Percentiles rank a stretch among this genome's conserved stretches.
phyloP scores from a whole-genome alignment of 2,329 filamentous ascomycete genomes.

The Raffaelea albimanens region DNA sequence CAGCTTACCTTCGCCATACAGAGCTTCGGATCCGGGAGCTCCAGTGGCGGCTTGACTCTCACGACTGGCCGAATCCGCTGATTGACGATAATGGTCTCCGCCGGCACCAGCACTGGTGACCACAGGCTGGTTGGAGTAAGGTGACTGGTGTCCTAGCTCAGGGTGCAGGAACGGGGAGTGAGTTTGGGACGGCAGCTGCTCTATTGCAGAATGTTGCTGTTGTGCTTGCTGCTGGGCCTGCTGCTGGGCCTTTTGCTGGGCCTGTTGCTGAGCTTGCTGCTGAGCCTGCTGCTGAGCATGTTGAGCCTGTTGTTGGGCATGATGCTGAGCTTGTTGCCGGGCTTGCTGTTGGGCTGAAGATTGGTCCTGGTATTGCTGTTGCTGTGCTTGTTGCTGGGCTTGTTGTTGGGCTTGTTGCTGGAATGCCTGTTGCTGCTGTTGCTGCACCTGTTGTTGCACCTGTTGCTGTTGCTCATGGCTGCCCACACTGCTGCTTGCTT shows the following conservation, averaged over 20 bases:
- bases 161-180: constrained; percentile 3
- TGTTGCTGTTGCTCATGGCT: not conserved
- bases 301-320: constrained; percentile 26
- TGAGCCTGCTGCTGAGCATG: constrained; percentile 35
- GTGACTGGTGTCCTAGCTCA: no score
- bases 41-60: constrained; percentile 1
- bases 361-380: constrained; percentile 3
- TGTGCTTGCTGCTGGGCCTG: constrained; percentile 22
- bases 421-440: constrained; percentile 18
- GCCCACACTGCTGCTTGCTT: constrained; percentile 3
- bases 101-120: no score
- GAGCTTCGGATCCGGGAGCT: not conserved
- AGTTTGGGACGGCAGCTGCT: constrained; percentile 11
- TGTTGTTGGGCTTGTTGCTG: constrained; percentile 8
- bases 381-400: not conserved
- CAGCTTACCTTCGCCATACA: no score
- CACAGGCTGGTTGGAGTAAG: no score
- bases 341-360: not conserved
- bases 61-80: not conserved
- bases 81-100: no score
- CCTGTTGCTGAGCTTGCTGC: constrained; percentile 15
- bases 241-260: not conserved
- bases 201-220: constrained; percentile 19
- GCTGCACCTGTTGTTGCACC: constrained; percentile 1
- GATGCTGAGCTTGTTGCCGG: constrained; percentile 15